phyloP scores from a whole-genome alignment of 164 flowering plant species.

The Amborella trichopoda region DNA sequence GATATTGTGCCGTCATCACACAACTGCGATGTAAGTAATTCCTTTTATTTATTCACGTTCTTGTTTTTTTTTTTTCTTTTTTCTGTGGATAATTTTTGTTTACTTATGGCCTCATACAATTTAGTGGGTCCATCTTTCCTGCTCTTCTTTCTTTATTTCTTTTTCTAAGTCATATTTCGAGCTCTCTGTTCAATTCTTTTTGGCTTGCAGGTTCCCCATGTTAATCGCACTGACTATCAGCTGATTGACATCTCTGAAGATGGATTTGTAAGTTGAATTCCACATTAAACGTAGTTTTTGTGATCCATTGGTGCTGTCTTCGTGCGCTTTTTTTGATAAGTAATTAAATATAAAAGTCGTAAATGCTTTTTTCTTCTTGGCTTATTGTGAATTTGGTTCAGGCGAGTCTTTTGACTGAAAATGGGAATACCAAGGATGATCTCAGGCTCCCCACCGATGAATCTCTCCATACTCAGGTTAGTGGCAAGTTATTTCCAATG shows the following conservation, averaged over 20 bases:
- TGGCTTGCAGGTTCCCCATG: conserved; percentile 28
- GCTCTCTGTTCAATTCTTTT: neutral
- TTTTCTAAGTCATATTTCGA: too few relatives aligned
- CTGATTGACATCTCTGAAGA: conserved; percentile 29
- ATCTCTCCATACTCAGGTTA: conserved; percentile 7
- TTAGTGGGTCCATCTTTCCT: too few relatives aligned
- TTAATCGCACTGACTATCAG: conserved; percentile 30
- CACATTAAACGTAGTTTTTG: neutral
- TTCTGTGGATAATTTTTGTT: neutral
- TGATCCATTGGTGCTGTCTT: too few relatives aligned
- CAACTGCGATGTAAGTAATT: conserved; percentile 24
- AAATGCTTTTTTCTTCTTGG: too few relatives aligned
- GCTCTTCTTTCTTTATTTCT: too few relatives aligned
- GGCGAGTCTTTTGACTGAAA: conserved; percentile 17
- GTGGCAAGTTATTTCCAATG: neutral
- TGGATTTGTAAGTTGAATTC: conserved; percentile 15
- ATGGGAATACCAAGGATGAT: conserved; percentile 15
- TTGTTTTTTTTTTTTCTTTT: neutral
- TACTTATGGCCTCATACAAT: neutral
- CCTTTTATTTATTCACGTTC: neutral
- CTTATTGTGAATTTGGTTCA: too few relatives aligned
- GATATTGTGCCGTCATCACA: conserved; percentile 32
- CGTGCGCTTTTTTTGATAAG: too few relatives aligned
- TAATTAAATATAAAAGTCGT: too few relatives aligned
- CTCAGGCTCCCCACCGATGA: conserved; percentile 17